Percentiles rank a stretch among this genome's conserved stretches.
Conservation (phyloP, 163 green algal species). For the Scenedesmus sp. region DNA sequence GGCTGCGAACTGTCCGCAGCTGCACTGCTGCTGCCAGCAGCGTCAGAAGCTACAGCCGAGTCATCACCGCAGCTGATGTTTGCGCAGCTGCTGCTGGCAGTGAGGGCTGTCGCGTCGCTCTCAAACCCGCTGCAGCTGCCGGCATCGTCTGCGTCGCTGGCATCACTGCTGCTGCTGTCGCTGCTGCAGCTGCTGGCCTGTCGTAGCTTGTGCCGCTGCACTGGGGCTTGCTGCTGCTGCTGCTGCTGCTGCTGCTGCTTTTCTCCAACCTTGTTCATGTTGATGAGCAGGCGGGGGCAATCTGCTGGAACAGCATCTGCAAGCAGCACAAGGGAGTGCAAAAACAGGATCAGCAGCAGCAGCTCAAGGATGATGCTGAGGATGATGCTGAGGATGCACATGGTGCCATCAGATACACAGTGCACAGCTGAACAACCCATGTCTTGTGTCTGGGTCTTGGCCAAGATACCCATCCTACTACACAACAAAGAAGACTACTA, state of each 20-base stretch:
- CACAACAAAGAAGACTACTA: too few species aligned
- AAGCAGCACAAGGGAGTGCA: neutral
- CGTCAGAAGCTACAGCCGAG: slow-evolving; percentile 62
- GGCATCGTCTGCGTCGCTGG: neutral
- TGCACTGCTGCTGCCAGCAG: slow-evolving; percentile 54
- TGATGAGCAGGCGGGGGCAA: slow-evolving; percentile 83
- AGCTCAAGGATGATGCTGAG: neutral
- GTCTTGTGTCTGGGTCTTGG: neutral
- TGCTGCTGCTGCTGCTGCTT: slow-evolving; percentile 43
- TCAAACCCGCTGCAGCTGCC: slow-evolving; percentile 16
- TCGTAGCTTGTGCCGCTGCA: slow-evolving; percentile 61
- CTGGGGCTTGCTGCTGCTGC: slow-evolving; percentile 77
- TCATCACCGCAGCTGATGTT: slow-evolving; percentile 10
- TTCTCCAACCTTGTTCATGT: slow-evolving; percentile 78
- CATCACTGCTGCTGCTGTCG: slow-evolving; percentile 60
- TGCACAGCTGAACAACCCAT: neutral
- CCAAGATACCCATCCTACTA: neutral
- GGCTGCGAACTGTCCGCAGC: neutral
- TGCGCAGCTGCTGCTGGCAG: slow-evolving; percentile 23
- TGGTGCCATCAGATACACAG: neutral
- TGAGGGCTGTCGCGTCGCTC: slow-evolving; percentile 11
- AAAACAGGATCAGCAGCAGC: slow-evolving; percentile 57
- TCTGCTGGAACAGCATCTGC: slow-evolving; percentile 55
- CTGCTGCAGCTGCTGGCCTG: slow-evolving; percentile 58
- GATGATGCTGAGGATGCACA: neutral